Base-by-base conservation (phyloP, 2,329 filamentous ascomycete genomes). In the Madurella mycetomatis region DNA sequence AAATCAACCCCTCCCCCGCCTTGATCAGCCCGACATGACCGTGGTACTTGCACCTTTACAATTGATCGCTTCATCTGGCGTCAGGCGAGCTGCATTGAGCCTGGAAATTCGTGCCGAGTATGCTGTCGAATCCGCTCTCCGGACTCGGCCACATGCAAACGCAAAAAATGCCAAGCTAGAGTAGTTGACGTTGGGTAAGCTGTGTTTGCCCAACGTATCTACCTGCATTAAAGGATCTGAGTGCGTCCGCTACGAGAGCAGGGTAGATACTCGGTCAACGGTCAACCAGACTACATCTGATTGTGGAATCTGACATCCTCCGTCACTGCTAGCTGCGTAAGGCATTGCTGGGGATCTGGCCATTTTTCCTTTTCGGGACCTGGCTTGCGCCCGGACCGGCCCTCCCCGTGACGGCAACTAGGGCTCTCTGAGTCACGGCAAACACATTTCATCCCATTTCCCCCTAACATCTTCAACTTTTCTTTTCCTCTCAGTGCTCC, bases 1-100 rank as follows among this genome's bases (percentile, higher is more conserved):
- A 51, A 57, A 40, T 41, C 52, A 49, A 48, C 58, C 58, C 58
- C 58, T 57, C 58, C 58, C 58, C 58, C 58, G 53, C 58, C 49
- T 25, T 25, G 25, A 25, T 53, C 47, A 49, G 42, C 41, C 15
- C 19, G 46, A 51, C 18, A 39, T 45, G 32, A 16, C 50, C 25
- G 7, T 25, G 25, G 25, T 25, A 25, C 25, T 25, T 3, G 25
- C 7, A 25, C 25, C 3, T 25, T 25, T 25, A 4, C 13, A 37
- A 37, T 4, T 11, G 34, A 37, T 5, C 34, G 13, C 34, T 37
- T 37, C 34, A 37, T 37, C 34, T 41, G 25, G 25, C 25, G 7
- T 25, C 25, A 25, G 25, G 7, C 48, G 40, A 42, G 37, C 19
- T 40, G 49, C 49, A 53, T 55, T 49, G 46, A 50, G 42, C 49